Percentiles rank a stretch among this genome's conserved stretches.
These are phyloP conservation scores for Chaetomium olivaceum DNA, from an alignment of 2,329 filamentous ascomycete species.

Conservation along the genomic window DNA sequence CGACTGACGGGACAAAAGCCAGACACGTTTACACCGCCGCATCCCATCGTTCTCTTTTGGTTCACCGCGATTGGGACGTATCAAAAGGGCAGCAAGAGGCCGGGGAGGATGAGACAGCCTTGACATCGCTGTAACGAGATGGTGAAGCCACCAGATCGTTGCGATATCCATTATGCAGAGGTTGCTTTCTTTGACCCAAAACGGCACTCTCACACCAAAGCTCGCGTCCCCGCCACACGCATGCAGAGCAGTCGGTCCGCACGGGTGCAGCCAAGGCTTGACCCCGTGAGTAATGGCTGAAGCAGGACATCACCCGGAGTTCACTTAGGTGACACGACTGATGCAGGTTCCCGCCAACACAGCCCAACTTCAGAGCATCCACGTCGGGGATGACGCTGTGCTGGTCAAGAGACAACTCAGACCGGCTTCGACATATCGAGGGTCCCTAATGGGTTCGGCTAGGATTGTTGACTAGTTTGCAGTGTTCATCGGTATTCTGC, in stretches of 20 bases:
- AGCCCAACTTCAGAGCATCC: background rate
- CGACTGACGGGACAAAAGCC: background rate
- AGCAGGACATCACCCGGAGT: background rate
- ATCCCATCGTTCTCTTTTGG: background rate
- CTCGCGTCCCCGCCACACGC: background rate
- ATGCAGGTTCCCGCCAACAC: background rate
- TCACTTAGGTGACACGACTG: background rate
- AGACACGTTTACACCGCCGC: background rate
- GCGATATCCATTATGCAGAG: background rate
- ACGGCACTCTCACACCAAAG: background rate
- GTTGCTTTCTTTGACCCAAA: background rate
- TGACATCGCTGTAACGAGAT: background rate
- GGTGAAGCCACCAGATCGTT: background rate
- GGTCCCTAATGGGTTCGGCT: too few species aligned
- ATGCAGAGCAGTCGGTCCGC: background rate
- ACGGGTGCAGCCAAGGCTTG: background rate
- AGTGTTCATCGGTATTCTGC: background rate
- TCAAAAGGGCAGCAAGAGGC: background rate
- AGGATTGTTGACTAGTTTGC: background rate
- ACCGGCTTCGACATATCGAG: too few species aligned
- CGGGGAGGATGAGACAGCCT: background rate
- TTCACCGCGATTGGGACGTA: background rate
- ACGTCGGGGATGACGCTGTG: background rate
- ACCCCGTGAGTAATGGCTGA: background rate
- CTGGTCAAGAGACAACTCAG: too few species aligned